Conservation (phyloP, 257 asterid genomes). For the Misopates orontium region DNA sequence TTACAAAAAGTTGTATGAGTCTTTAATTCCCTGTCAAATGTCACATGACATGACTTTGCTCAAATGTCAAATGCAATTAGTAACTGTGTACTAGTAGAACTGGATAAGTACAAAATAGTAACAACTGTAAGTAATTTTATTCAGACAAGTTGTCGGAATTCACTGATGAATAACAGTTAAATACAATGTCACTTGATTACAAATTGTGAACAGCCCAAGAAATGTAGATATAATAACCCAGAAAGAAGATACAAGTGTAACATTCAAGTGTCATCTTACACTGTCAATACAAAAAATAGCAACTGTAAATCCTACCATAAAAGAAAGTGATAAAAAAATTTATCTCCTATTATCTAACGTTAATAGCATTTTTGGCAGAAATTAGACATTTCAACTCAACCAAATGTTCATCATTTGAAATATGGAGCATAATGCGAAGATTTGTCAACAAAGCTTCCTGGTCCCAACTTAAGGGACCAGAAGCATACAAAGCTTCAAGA, state of each 20-base stretch:
- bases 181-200: conserved; percentile 40
- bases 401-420: conserved; percentile 94
- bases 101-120: conserved; percentile 27
- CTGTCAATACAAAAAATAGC: conserved; percentile 26
- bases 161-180: conserved; percentile 31
- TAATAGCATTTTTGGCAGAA: conserved; percentile 51
- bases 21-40: conserved; percentile 21
- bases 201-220: conserved; percentile 31
- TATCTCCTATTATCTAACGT: conserved; percentile 40
- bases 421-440: conserved; percentile 80
- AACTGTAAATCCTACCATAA: conserved; percentile 25
- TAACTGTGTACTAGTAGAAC: conserved; percentile 10
- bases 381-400: conserved; percentile 70
- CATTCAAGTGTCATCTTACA: conserved; percentile 46
- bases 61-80: conserved; percentile 3
- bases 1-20: conserved; percentile 11
- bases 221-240: conserved; percentile 24
- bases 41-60: conserved; percentile 8
- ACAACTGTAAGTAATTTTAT: conserved; percentile 25
- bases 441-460: conserved; percentile 78
- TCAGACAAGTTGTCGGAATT: conserved; percentile 32
- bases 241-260: conserved; percentile 38
- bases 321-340: conserved; percentile 22
- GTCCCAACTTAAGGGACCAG: conserved; percentile 96
- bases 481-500: conserved; percentile 68